phyloP scores from a whole-genome alignment of 1,139 yeast genomes.

The Suhomyces guaymorum region DNA sequence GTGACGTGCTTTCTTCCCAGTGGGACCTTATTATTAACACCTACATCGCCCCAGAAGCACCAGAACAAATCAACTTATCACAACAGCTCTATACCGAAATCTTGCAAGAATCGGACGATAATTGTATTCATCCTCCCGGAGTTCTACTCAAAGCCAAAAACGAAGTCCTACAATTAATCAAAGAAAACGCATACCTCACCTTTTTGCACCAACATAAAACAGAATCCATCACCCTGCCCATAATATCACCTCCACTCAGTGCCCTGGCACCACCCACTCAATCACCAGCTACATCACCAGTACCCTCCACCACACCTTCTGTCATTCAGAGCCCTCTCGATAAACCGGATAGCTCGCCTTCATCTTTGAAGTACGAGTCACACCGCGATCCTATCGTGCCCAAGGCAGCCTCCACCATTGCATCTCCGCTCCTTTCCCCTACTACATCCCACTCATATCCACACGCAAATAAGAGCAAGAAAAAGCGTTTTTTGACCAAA shows the following conservation, averaged over 20 bases:
- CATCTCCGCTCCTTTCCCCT: constrained; percentile 14
- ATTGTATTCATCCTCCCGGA: constrained; percentile 39
- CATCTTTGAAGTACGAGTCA: constrained; percentile 1
- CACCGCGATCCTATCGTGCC: constrained; percentile 1
- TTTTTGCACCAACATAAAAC: constrained; percentile 10
- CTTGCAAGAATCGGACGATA: constrained; percentile 27
- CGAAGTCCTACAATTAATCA: constrained; percentile 43
- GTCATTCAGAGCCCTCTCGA: not conserved
- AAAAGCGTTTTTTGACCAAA: constrained; percentile 11
- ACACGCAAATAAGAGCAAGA: constrained; percentile 5
- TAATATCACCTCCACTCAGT: constrained; percentile 6
- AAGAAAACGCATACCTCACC: constrained; percentile 44
- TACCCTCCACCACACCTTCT: constrained; percentile 2
- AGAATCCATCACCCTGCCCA: constrained; percentile 1
- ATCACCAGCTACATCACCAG: constrained; percentile 4
- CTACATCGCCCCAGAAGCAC: constrained; percentile 37
- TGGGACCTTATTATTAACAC: constrained; percentile 34
- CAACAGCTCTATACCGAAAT: constrained; percentile 34
- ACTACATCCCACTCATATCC: constrained; percentile 8
- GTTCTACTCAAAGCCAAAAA: constrained; percentile 43
- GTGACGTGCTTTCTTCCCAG: constrained; percentile 21
- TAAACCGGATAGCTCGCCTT: constrained; percentile 5
- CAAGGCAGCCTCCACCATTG: constrained; percentile 11
- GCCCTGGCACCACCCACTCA: constrained; percentile 3
- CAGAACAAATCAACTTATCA: constrained; percentile 48